Evolutionary conservation across 2,329 filamentous ascomycete species (phyloP).

Genomic region (Ophiostoma triangulosporum): DNA sequence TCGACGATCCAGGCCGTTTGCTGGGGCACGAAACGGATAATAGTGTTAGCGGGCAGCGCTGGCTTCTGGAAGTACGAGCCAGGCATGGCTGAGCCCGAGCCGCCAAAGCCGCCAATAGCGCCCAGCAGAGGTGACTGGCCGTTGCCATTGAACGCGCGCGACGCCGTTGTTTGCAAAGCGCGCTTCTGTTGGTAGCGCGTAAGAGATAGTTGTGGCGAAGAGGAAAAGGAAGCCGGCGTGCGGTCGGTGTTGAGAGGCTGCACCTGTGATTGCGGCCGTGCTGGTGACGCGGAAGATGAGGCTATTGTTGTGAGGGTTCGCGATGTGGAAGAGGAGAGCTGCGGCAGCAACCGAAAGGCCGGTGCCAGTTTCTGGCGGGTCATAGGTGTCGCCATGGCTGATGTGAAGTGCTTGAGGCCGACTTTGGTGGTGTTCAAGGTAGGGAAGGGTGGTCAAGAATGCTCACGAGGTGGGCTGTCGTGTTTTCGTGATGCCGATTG

Average conservation of each 20-base stretch:
- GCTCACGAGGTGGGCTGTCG: background rate
- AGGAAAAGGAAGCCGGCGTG: background rate
- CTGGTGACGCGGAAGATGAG: background rate
- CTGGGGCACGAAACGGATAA: constrained; percentile 95
- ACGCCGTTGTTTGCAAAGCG: constrained; percentile 12
- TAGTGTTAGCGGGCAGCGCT: constrained; percentile 76
- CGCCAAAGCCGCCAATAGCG: constrained; percentile 17
- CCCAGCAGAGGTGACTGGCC: constrained; percentile 17
- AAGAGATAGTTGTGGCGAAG: constrained; percentile 6
- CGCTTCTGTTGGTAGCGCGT: constrained; percentile 14
- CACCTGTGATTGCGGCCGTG: background rate
- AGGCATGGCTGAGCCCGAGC: constrained; percentile 24
- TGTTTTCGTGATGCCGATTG: background rate
- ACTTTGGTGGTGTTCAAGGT: background rate
- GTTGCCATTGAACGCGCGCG: constrained; percentile 10
- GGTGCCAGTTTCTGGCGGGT: constrained; percentile 16
- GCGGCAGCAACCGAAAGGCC: constrained; percentile 7
- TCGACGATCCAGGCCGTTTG: constrained; percentile 99
- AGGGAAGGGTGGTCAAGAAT: background rate
- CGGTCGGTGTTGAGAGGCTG: background rate
- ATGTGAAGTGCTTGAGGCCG: background rate
- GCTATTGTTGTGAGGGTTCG: constrained; percentile 4
- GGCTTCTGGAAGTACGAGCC: constrained; percentile 70
- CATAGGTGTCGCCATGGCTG: constrained; percentile 17
- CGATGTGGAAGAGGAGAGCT: background rate